phyloP scores from a whole-genome alignment of 78 protist species.

The Tieghemostelium lacteum region DNA sequence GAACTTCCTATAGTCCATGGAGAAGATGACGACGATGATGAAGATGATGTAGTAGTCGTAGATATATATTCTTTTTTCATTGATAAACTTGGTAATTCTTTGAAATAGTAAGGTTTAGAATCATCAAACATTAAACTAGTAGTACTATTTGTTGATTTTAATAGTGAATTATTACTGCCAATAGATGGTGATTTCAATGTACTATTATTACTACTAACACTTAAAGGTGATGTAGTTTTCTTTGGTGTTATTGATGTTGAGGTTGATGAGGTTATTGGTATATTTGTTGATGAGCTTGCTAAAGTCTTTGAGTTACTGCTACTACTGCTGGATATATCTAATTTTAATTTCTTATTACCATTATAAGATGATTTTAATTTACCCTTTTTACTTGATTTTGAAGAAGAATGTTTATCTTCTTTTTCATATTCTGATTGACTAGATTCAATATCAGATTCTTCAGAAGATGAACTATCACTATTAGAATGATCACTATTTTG shows the following conservation, averaged over 20 bases:
- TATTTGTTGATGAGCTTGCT: neutral
- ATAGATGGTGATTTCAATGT: too few species aligned
- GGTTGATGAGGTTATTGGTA: neutral
- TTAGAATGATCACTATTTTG: neutral
- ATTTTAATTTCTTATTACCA: constrained; percentile 4
- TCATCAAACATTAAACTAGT: too few species aligned
- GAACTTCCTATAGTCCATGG: neutral
- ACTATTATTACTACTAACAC: neutral
- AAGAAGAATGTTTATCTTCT: neutral
- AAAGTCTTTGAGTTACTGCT: neutral
- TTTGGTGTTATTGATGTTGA: neutral
- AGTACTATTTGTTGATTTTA: too few species aligned
- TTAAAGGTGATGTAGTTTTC: neutral
- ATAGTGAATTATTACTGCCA: too few species aligned
- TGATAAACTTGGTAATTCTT: neutral
- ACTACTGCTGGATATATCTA: constrained; percentile 14
- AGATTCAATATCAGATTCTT: neutral
- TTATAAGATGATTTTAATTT: neutral
- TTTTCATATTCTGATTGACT: neutral
- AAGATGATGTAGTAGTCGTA: constrained; percentile 6
- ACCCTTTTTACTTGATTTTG: neutral
- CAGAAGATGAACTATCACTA: neutral
- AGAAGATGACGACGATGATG: neutral
- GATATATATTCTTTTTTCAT: neutral
- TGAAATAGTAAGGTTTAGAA: too few species aligned